Base-by-base conservation (phyloP, 805 yeast genomes). In the Maudiozyma barnettii region DNA sequence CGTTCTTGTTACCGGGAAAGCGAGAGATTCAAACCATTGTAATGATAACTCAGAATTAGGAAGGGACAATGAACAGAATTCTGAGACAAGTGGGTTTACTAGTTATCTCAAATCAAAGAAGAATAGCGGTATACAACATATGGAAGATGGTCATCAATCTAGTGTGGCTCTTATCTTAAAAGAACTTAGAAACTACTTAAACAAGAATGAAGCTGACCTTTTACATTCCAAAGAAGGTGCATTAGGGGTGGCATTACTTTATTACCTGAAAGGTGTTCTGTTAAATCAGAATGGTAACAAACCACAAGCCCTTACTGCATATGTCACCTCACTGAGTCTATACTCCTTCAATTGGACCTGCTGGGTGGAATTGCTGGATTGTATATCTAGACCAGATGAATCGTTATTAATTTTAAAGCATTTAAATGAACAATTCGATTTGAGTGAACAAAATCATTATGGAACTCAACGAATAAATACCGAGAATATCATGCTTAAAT, bases 341-440 rank as follows among this genome's bases (percentile, higher is more conserved):
- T 88, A 82, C 55, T 95, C 97, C 0, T 84, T 74, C 63, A 91
- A 91, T 63, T 93, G 99, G 99, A 77, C 90, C 46, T 84, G 93
- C 49, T 93, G 97, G 97, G 73, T 75, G 48, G 97, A 91, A 59
- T 69, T 93, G 37, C 68, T 79, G 12, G 69, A 78, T 4, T 78
- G 86, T 45, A 66, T 87, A 26, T 65, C 76, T 7, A 74, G 78
- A 29, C 72, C 79, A 46, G 84, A 82, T 50, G 85, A 84, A 46
- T 82, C 87, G 0, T 68, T 43, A 54, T 57, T 45, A 57, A 74
- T 51, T 51, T 72, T 39, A 59, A 67, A 51, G 64, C 69, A 52
- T 59, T 73, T 51, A 61, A 69, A 54, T 31, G 63, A 59, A 19
- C 56, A 57, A 21, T 54, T 63, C 36, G 44, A 40, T 30, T 57